Base-by-base conservation (phyloP, 1,284 basidiomycete genomes). In the Pholiota adiposa region DNA sequence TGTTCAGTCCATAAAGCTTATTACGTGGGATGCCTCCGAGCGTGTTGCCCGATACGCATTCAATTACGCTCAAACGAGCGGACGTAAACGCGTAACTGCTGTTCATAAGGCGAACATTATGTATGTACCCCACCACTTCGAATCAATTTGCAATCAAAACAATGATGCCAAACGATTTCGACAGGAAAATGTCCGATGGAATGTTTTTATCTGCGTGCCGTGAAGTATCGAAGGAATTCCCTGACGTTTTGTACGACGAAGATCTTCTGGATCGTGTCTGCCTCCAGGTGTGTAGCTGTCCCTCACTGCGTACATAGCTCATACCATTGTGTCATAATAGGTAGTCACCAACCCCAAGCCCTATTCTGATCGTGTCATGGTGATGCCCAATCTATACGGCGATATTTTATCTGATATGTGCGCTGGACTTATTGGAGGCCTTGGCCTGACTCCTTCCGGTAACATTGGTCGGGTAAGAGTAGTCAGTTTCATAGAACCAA, bases 61-160 rank as follows among this genome's bases (percentile, higher is more conserved):
- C 88, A 88, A 98, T 79, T 98, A 98, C 73, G 97, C 97, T 34
- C 86, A 92, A 72, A 84, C 92, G 63, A 90, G 88, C 71, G 93
- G 93, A 67, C 84, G 97, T 65, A 90, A 90, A 76, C 90, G 94
- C 69, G 97, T 99, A 64, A 99, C 97, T 33, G 97, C 97, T 48
- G 97, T 99, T 41, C 97, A 99, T 85, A 99, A 99, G 83, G 97
- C 97, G 41, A 98, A 97, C 75, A 98, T 99, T 81, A 99, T 99
- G 95, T 93, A 65, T 63, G 87, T 38, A n/a, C n/a, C n/a, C 33
- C 8, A 31, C 8, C 25, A 40, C n/a, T 19, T 19, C 38, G 7
- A 34, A 25, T 43, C n/a, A 48, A 11, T 2, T 43, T 16, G 19
- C 7, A 19, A 1, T 7, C 34, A 16, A 49, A 58, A 29, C n/a